These are phyloP conservation scores for Geotrichum carabidarum DNA, from an alignment of 1,139 yeast genomes.

Conservation along the genomic window DNA sequence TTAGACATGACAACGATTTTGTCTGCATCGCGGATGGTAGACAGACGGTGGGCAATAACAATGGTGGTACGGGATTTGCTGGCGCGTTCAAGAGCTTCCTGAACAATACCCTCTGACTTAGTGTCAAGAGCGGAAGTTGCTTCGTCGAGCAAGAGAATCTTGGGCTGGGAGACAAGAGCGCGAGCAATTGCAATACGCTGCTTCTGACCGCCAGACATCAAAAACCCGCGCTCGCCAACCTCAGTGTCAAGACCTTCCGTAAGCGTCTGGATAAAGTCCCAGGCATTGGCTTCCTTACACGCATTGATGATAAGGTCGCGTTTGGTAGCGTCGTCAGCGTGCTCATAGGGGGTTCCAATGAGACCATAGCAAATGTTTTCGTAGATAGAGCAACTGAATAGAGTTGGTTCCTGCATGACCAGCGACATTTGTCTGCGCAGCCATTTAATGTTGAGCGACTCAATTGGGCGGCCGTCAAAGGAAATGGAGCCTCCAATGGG, in stretches of 20 bases:
- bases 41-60: slow-evolving; percentile 75
- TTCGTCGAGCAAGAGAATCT: slow-evolving; percentile 61
- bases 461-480: slow-evolving; percentile 63
- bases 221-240: slow-evolving; percentile 52
- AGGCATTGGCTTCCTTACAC: slow-evolving; percentile 41
- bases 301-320: slow-evolving; percentile 36
- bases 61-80: slow-evolving; percentile 67
- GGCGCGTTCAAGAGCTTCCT: slow-evolving; percentile 52
- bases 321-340: slow-evolving; percentile 35
- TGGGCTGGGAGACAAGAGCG: slow-evolving; percentile 63
- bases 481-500: slow-evolving; percentile 56
- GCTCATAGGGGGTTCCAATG: slow-evolving; percentile 51
- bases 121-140: slow-evolving; percentile 77
- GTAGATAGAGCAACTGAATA: slow-evolving; percentile 70
- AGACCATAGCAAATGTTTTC: slow-evolving; percentile 77
- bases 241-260: slow-evolving; percentile 47
- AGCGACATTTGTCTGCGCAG: slow-evolving; percentile 72
- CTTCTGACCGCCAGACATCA: slow-evolving; percentile 79
- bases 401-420: slow-evolving; percentile 84
- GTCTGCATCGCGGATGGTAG: slow-evolving; percentile 58
- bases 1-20: slow-evolving; percentile 43
- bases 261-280: slow-evolving; percentile 40
- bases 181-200: slow-evolving; percentile 87
- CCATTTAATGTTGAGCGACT: slow-evolving; percentile 60
- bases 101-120: slow-evolving; percentile 52